Evolutionary conservation across 495 filamentous ascomycete genomes (phyloP).

Genomic region (Tuber aestivum): DNA sequence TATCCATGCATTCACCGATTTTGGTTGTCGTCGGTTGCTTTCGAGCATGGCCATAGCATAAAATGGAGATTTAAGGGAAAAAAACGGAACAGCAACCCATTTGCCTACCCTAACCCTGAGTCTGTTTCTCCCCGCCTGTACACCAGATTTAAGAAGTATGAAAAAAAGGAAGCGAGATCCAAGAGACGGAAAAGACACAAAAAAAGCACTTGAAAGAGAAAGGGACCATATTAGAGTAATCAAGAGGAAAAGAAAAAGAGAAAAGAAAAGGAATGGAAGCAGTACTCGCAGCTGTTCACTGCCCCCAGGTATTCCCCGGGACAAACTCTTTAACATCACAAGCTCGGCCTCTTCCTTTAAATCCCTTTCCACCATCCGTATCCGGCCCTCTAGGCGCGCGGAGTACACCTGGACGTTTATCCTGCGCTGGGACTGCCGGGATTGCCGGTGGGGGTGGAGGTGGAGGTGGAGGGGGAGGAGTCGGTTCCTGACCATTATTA

Average conservation of each 20-base stretch:
- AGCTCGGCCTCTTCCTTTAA: slow-evolving; percentile 16
- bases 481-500: background rate
- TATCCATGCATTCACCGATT: background rate
- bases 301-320: background rate
- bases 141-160: background rate
- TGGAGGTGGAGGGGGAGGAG: background rate
- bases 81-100: background rate
- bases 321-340: background rate
- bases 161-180: background rate
- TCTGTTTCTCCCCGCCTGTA: background rate
- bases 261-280: background rate
- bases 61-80: background rate
- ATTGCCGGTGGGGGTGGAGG: too few species aligned
- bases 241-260: background rate
- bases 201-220: background rate
- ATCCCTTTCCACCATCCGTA: slow-evolving; percentile 29
- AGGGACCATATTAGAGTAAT: background rate
- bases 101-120: background rate
- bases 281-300: background rate
- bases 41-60: background rate
- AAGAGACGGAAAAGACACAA: background rate
- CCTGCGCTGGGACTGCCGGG: background rate
- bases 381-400: slow-evolving; percentile 32
- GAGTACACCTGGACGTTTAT: background rate
- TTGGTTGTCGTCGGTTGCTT: background rate